Evolutionary conservation across 768 basidiomycete species (phyloP).

Genomic region (Cystoderma amianthinum): DNA sequence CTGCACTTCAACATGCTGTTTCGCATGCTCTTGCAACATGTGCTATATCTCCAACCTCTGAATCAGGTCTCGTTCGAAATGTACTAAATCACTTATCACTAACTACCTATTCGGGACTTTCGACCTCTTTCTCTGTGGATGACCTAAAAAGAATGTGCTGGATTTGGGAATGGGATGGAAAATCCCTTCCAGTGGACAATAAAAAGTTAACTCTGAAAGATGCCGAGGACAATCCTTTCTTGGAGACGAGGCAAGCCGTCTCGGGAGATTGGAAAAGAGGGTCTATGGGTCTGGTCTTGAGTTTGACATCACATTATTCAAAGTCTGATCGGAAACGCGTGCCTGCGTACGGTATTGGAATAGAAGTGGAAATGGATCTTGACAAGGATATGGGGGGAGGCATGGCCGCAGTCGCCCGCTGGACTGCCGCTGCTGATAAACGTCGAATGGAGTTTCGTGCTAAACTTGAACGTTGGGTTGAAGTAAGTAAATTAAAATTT

Average conservation of each 20-base stretch:
- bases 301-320: constrained; percentile 66
- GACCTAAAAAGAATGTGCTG: constrained; percentile 77
- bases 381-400: constrained; percentile 74
- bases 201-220: constrained; percentile 9
- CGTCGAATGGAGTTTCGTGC: constrained; percentile 49
- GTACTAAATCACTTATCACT: constrained; percentile 75
- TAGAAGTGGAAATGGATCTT: constrained; percentile 82
- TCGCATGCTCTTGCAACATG: constrained; percentile 83
- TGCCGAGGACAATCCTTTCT: constrained; percentile 71
- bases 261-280: constrained; percentile 73
- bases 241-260: constrained; percentile 34
- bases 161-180: constrained; percentile 85
- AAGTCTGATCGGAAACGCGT: constrained; percentile 59
- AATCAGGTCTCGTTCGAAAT: constrained; percentile 69
- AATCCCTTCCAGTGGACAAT: constrained; percentile 22
- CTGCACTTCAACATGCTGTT: constrained; percentile 71
- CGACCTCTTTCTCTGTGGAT: constrained; percentile 55
- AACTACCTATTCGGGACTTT: constrained; percentile 59
- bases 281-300: constrained; percentile 73
- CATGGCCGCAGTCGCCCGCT: constrained; percentile 87
- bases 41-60: constrained; percentile 68
- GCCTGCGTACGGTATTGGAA: constrained; percentile 79
- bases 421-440: constrained; percentile 66
- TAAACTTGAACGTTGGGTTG: constrained; percentile 60
- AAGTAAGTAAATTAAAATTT: constrained; percentile 32